Evolutionary conservation across 2,329 filamentous ascomycete species (phyloP), one percentile per base, ranked within the genome.

Genomic region (Pestalotiopsis sp.): DNA sequence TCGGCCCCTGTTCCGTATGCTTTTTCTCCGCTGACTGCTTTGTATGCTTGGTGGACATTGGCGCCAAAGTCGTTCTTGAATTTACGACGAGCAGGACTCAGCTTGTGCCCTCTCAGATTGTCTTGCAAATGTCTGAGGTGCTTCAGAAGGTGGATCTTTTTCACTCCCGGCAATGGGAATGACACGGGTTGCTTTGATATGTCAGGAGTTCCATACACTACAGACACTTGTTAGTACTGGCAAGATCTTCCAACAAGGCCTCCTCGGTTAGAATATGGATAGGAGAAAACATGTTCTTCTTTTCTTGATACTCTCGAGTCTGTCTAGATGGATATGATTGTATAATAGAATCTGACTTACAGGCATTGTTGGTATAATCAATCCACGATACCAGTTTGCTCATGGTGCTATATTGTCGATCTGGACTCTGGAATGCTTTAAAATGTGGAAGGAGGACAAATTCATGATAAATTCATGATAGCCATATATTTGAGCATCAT

Each of bases 1-100:
- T 64, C 62, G 5, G 68, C 38, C 3, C 61, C 52, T 10, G 40
- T 61, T 24, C 62, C 66, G 40, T 48, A 38, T n/a, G 55, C 14
- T 22, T 35, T 56, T 14, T 65, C 30, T 17, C 38, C 6, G 35
- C 30, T 38, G 7, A 64, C 62, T 26, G 38, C 9, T 17, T 40
- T 30, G 40, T 65, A 69, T 48, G 68, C 68, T 17, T 26, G 35
- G 17, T 55, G 35, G 44, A 69, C 56, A 17, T 66, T 38, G 7
- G 39, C 20, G 9, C 38, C 57, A 48, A 69, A 67, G 20, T 57
- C 39, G 11, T 17, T 26, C 24, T 61, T 56, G 22, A 67, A 63
- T 11, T 20, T 20, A 48, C 35, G 13, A 59, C 20, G 10, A n/a
- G 17, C 17, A n/a, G 14, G 7, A 9, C 17, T 20, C 7, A 52